A percentile compares a stretch with the other conserved stretches of the same genome.
Conservation (phyloP, 2,329 filamentous ascomycete species). For the Curvularia spicifera region DNA sequence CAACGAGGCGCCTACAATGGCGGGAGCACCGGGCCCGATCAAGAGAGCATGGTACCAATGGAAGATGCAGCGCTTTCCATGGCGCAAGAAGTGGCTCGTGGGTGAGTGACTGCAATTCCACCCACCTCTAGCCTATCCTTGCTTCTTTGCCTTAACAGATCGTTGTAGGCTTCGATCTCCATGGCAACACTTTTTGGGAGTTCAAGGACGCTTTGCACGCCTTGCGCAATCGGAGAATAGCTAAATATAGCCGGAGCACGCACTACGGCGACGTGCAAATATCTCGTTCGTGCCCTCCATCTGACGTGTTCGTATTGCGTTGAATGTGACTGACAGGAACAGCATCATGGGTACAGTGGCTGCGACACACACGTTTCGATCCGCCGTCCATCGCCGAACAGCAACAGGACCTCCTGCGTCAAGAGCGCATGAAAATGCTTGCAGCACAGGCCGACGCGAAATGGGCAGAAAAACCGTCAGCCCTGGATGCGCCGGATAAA, state of each 20-base stretch:
- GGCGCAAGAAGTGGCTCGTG: constrained; percentile 65
- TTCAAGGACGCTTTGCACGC: constrained; percentile 65
- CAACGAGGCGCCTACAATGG: constrained; percentile 38
- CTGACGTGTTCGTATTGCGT: not conserved
- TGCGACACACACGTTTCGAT: constrained; percentile 64
- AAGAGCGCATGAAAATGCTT: constrained; percentile 64
- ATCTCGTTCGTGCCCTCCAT: constrained; percentile 52
- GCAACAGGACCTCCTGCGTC: constrained; percentile 62
- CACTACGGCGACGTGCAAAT: constrained; percentile 67
- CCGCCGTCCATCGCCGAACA: constrained; percentile 66
- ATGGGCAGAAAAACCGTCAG: constrained; percentile 66
- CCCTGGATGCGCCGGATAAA: constrained; percentile 62
- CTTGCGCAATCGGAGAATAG: constrained; percentile 63
- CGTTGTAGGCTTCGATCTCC: constrained; percentile 62
- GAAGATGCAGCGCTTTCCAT: constrained; percentile 67
- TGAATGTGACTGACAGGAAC: constrained; percentile 12
- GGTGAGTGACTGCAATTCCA: constrained; percentile 50
- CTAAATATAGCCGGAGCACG: constrained; percentile 59
- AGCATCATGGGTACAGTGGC: constrained; percentile 74
- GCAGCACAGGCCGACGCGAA: constrained; percentile 65
- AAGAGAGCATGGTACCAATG: constrained; percentile 64
- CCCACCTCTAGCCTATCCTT: constrained; percentile 9
- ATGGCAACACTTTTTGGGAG: constrained; percentile 71
- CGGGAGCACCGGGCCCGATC: constrained; percentile 47
- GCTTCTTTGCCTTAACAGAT: constrained; percentile 15